Evolutionary conservation across 2,329 filamentous ascomycete species (phyloP).

Genomic region (Ploettnerulaceae sp.): DNA sequence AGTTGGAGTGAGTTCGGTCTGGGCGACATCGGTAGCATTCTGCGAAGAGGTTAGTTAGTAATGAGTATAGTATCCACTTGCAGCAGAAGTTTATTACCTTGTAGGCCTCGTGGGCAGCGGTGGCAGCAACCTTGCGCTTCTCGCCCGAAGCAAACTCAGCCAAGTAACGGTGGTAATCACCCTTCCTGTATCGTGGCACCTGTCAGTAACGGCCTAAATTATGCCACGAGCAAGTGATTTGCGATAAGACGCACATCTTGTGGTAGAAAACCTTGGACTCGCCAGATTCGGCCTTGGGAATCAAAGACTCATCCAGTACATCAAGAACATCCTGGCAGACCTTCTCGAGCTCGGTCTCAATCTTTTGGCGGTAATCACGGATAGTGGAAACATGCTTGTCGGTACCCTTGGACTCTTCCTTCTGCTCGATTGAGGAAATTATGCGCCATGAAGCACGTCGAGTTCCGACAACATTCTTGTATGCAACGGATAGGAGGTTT

Average conservation of each 20-base stretch:
- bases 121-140: constrained; percentile 90
- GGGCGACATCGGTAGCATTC: constrained; percentile 82
- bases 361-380: constrained; percentile 98
- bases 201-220: too few relatives aligned
- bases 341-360: constrained; percentile 92
- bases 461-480: constrained; percentile 98
- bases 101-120: constrained; percentile 95
- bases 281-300: constrained; percentile 87
- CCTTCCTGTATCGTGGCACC: constrained; percentile 72
- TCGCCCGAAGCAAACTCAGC: constrained; percentile 94
- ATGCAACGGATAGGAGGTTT: constrained; percentile 94
- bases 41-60: too few relatives aligned
- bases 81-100: too few relatives aligned
- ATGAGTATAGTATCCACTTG: too few relatives aligned
- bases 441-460: constrained; percentile 98
- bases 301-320: constrained; percentile 89
- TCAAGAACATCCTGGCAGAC: constrained; percentile 97
- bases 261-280: constrained; percentile 99
- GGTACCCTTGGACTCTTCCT: constrained; percentile 99
- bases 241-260: constrained; percentile 77
- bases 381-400: constrained; percentile 84
- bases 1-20: constrained; percentile 83
- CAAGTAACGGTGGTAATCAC: constrained; percentile 98
- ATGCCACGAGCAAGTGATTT: not conserved
- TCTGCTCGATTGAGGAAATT: constrained; percentile 97